Base-by-base conservation (phyloP, 768 basidiomycete species). In the Daedaleopsis nitida region DNA sequence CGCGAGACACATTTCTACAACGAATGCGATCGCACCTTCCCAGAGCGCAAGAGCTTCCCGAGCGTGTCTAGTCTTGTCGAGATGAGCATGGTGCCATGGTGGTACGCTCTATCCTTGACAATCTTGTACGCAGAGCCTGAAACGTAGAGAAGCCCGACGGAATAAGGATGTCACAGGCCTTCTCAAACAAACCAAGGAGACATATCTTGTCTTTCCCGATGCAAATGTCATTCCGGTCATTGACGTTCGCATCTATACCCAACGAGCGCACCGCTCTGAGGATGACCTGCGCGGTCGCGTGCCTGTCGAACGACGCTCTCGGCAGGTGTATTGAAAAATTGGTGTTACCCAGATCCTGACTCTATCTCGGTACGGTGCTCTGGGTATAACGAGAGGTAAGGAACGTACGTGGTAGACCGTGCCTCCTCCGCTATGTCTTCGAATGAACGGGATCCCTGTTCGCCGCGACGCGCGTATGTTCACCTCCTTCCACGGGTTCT, bases 101-200 rank as follows among this genome's bases (percentile, higher is more conserved):
- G 96, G 75, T 98, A 98, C 8, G 95, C 94, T 32, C 97, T 81
- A 55, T 86, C 85, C 66, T 86, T 91, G 47, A 90, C 88, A 57
- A 99, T 92, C 76, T 97, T 98, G 78, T 97, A 99, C 12, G 97
- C 97, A 10, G 95, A 98, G 44, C 97, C 97, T 50, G 96, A 98
- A 63, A 98, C 89, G 94, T 98, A 72, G 60, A 56, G 19, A 32
- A 32, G 27, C 27, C 27, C 4, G 27, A 32, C 27, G 27, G 7
- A 32, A 32, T 32, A 7, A 32, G 27, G 27, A 32, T 32, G 27
- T 3, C 4, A 32, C 27, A 32, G 27, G 27, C 27, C 4, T 32
- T 32, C 27, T 32, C 27, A 7, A 32, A 7, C 27, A 7, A 32
- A 7, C 7, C 27, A 32, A 55, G 32, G 23, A 62, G 21, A 87